Base-by-base conservation (phyloP, 2,329 filamentous ascomycete species). In the Cryoendolithus antarcticus region DNA sequence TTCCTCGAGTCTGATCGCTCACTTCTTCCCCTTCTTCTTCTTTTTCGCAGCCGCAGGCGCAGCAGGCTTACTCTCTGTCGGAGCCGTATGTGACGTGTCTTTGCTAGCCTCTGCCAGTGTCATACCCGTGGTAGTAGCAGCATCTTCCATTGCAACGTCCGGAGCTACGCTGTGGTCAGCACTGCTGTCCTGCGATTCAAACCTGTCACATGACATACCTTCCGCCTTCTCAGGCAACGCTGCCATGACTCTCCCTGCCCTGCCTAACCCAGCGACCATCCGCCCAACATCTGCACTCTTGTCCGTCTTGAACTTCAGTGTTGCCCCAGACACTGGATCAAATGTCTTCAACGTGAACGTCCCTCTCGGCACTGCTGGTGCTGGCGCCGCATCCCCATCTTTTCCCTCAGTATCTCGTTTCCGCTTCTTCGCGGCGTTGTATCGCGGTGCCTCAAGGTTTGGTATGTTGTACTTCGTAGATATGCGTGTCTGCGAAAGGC, bases 221-320 rank as follows among this genome's bases (percentile, higher is more conserved):
- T 65, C 64, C 31, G 51, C 47, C 30, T 57, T 54, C 43, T 65
- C 62, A 6, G 66, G 65, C 44, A 69, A 47, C 9, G 63, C 67
- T 9, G 66, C 73, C 63, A 76, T 75, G 4, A 69, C 64, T 39
- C 77, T 71, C n/a, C 80, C 85, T 49, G 95, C 62, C 41, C 75
- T 72, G 1, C 86, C 86, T 46, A 98, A 62, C 32, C 80, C 75
- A 37, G 77, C 75, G 41, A 98, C 75, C 52, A 98, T 64, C 21
- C 91, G 71, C 15, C 82, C 80, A 7, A 98, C 86, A 64, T 96
- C 89, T 12, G 85, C 84, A 12, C 82, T 85, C 63, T 94, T 93
- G 57, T 80, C 81, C 29, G 91, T 98, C 58, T 76, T 74, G 69
- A 95, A 96, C 65, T 95, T 93, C 46, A 98, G 72, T 44, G 80